phyloP scores from a whole-genome alignment of 192 early-diverging fungal genomes.

The Rhizophlyctis rosea region DNA sequence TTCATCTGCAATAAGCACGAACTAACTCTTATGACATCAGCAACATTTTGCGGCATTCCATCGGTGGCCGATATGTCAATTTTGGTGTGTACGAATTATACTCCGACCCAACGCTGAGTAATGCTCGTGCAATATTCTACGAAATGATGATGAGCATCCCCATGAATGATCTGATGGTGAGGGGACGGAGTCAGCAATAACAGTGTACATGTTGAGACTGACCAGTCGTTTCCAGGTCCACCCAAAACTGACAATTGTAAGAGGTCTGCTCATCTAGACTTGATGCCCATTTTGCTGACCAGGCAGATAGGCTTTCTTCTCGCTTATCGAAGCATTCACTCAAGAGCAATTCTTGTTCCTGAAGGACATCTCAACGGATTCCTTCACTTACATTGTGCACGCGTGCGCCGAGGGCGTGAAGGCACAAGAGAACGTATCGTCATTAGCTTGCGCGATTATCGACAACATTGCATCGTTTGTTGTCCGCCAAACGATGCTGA shows the following conservation, averaged over 20 bases:
- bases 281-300: neutral
- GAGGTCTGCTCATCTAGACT: neutral
- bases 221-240: constrained; percentile 41
- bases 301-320: constrained; percentile 48
- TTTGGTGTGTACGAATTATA: constrained; percentile 92
- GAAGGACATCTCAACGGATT: constrained; percentile 50
- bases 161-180: constrained; percentile 66
- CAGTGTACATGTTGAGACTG: neutral
- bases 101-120: constrained; percentile 72
- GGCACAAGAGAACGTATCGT: constrained; percentile 53
- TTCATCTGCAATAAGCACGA: neutral
- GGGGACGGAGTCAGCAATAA: constrained; percentile 32
- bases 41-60: constrained; percentile 59
- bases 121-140: constrained; percentile 60
- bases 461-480: constrained; percentile 73
- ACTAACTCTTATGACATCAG: constrained; percentile 2
- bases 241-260: constrained; percentile 51
- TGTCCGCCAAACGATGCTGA: constrained; percentile 41
- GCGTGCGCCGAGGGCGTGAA: constrained; percentile 70
- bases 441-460: constrained; percentile 65
- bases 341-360: constrained; percentile 63
- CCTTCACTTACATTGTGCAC: constrained; percentile 72
- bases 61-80: constrained; percentile 81
- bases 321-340: constrained; percentile 68
- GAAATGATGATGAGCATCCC: constrained; percentile 72